Evolutionary conservation across 371 early-diverging fungal species (phyloP).

Genomic region (Apophysomyces sp.): DNA sequence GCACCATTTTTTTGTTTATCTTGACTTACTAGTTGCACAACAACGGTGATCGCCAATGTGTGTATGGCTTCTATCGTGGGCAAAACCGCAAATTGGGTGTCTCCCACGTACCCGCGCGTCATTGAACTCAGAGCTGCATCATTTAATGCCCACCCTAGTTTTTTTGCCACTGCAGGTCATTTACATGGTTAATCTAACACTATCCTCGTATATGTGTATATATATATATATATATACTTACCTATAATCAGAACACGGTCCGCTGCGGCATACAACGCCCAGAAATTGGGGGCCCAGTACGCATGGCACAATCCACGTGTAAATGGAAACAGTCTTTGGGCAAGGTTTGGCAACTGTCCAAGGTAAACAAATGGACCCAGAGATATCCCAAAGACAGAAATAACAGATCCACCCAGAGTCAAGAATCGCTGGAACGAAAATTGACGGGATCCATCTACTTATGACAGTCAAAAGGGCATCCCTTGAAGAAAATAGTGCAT

Average conservation of each 20-base stretch:
- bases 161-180: constrained; percentile 27
- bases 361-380: constrained; percentile 80
- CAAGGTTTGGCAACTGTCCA: constrained; percentile 73
- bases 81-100: constrained; percentile 80
- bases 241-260: constrained; percentile 74
- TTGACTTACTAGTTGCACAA: constrained; percentile 64
- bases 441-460: neutral
- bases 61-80: constrained; percentile 71
- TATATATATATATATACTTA: no score
- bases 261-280: constrained; percentile 88
- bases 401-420: constrained; percentile 65
- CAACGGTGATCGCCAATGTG: constrained; percentile 78
- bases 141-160: constrained; percentile 44
- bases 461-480: neutral
- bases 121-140: constrained; percentile 56
- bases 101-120: constrained; percentile 94
- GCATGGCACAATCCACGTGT: constrained; percentile 95
- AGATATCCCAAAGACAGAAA: constrained; percentile 71
- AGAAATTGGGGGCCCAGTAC: constrained; percentile 97
- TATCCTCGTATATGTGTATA: no score
- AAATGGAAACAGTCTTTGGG: constrained; percentile 92
- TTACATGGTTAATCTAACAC: no score
- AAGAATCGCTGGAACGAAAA: constrained; percentile 50
- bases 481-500: neutral
- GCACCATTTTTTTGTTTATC: neutral